Evolutionary conservation across 495 filamentous ascomycete genomes (phyloP), one percentile per base, ranked within the genome.

Genomic region (Tuber microsphaerosporum): DNA sequence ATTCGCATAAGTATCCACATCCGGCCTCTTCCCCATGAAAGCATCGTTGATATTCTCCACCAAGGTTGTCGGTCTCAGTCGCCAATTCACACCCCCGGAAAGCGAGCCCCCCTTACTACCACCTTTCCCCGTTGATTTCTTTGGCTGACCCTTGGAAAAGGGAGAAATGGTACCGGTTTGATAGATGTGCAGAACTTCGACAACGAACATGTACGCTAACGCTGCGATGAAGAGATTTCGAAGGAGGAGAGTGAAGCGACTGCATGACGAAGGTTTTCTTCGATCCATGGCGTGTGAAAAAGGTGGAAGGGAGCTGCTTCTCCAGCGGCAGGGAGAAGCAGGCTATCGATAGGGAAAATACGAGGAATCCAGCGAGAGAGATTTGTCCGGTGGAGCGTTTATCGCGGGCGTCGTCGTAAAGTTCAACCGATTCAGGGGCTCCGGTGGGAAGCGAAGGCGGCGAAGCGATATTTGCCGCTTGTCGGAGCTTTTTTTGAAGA

Each of bases 1-100:
- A 78, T 89, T 86, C 7, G 87, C 88, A 72, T 86, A 84, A 3
- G 85, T 86, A 76, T 89, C 86, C 16, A 86, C 83, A 74, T 87
- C 81, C 1, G 87, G 87, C 41, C 88, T 82, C 26, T 77, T 78
- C 7, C 88, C 88, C 69, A 88, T 74, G 78, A 85, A 89, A 74
- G 86, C 86, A 77, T 89, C 88, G 65, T 85, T 85, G 65, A 82
- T 70, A 68, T 76, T 81, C 43, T 82, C 77, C 69, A 88, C 87
- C n/a, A 87, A 80, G 71, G 84, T 85, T 71, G 84, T 80, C 8
- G 87, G 87, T 22, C 87, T 79, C 76, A 88, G 84, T 77, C 85
- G 85, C 82, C 85, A 85, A 82, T 87, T 86, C 44, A 84, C 84
- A 76, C 86, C 74, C 31, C 83, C 51, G 79, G 83, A 77, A 85